Evolutionary conservation across 495 filamentous ascomycete species (phyloP).

Genomic region (Saxophila tyrrhenica): DNA sequence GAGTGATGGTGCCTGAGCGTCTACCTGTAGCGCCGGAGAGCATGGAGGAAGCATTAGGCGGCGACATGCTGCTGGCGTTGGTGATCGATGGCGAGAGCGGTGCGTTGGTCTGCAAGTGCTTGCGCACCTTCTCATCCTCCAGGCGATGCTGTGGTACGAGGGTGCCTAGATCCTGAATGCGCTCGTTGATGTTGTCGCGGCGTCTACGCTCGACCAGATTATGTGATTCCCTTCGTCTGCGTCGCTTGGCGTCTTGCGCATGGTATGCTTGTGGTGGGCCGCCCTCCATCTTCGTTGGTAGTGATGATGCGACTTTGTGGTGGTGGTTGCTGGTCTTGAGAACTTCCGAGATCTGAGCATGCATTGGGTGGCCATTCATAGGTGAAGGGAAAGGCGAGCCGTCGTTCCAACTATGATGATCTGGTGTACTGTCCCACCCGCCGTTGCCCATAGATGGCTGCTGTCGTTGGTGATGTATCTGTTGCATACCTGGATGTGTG

Average conservation of each 20-base stretch:
- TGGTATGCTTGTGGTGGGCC: conserved; percentile 40
- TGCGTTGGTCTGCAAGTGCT: conserved; percentile 82
- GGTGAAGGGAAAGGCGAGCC: conserved; percentile 53
- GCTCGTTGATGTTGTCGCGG: conserved; percentile 96
- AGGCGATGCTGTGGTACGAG: conserved; percentile 85
- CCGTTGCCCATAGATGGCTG: conserved; percentile 12
- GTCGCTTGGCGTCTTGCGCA: conserved; percentile 84
- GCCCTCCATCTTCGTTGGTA: conserved; percentile 57
- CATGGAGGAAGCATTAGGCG: conserved; percentile 74
- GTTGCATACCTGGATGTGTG: conserved; percentile 35
- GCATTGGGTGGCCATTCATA: conserved; percentile 30
- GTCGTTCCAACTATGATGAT: conserved; percentile 65
- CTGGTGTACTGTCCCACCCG: conserved; percentile 66
- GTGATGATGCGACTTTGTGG: conserved; percentile 44
- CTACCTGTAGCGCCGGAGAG: conserved; percentile 75
- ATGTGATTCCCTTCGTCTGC: conserved; percentile 83
- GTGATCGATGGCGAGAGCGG: conserved; percentile 70
- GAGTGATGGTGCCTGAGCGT: conserved; percentile 82
- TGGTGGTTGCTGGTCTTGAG: conserved; percentile 54
- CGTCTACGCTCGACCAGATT: conserved; percentile 91
- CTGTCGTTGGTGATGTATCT: conserved; percentile 19
- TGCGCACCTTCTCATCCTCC: conserved; percentile 93
- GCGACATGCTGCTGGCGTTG: conserved; percentile 44
- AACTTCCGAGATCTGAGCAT: conserved; percentile 58
- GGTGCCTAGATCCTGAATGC: conserved; percentile 90